Percentiles rank a stretch among this genome's conserved stretches.
These are phyloP conservation scores for Fusarium foetens DNA, from an alignment of 2,329 filamentous ascomycete genomes.

Conservation along the genomic window DNA sequence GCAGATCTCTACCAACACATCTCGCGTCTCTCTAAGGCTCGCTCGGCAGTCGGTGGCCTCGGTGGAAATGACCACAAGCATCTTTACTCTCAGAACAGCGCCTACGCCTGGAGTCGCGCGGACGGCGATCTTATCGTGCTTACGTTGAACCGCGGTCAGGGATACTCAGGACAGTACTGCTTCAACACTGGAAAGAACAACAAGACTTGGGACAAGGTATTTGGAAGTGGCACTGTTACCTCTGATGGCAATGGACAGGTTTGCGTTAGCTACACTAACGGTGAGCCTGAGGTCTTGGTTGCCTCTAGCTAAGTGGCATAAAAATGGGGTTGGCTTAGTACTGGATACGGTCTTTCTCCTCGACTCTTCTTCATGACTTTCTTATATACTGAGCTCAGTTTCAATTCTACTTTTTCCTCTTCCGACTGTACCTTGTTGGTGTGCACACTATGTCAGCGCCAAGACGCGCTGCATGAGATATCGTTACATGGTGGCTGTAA, in stretches of 20 bases:
- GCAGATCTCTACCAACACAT: constrained; percentile 29
- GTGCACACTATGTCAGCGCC: no score
- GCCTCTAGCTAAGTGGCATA: neutral
- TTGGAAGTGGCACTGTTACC: constrained; percentile 7
- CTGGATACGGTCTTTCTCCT: neutral
- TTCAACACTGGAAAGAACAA: constrained; percentile 20
- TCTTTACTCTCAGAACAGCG: constrained; percentile 11
- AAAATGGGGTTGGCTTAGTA: neutral
- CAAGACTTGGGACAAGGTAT: constrained; percentile 29
- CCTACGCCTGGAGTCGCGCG: constrained; percentile 30
- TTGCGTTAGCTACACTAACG: constrained; percentile 23
- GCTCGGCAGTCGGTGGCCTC: constrained; percentile 10
- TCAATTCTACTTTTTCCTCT: no score
- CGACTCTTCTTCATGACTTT: neutral
- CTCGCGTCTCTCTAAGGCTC: constrained; percentile 26
- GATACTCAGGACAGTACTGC: constrained; percentile 20
- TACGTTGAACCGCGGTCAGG: constrained; percentile 19
- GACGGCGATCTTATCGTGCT: constrained; percentile 19
- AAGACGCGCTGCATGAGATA: no score
- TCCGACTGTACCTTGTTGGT: no score
- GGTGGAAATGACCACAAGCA: constrained; percentile 25
- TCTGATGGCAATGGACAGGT: constrained; percentile 12
- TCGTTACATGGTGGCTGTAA: no score
- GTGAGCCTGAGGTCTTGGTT: constrained; percentile 30
- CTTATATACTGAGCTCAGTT: neutral